These are phyloP conservation scores for Polygonum maritimum DNA, from an alignment of 148 eudicot species.

Conservation along the genomic window DNA sequence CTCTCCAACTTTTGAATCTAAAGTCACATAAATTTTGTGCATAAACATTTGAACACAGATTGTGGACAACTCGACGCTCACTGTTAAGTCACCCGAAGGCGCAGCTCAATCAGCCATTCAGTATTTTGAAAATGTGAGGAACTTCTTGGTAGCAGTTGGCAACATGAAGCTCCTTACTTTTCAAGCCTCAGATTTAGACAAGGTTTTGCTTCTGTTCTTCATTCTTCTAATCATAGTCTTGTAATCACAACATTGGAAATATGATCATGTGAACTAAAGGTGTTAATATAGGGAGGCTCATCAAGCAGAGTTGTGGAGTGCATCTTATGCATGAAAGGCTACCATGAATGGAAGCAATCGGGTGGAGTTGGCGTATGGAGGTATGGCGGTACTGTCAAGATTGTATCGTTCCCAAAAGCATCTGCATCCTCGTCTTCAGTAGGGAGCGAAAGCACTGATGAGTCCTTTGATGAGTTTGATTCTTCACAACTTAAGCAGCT, in stretches of 20 bases:
- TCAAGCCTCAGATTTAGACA: constrained; percentile 86
- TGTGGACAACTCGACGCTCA: constrained; percentile 68
- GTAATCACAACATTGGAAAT: neutral
- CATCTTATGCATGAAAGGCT: constrained; percentile 86
- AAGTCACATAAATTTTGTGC: no score
- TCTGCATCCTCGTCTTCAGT: constrained; percentile 47
- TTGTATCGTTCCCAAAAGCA: constrained; percentile 55
- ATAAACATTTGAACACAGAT: constrained; percentile 37
- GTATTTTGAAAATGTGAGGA: constrained; percentile 80
- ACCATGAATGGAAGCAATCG: constrained; percentile 80
- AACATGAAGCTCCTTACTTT: constrained; percentile 80
- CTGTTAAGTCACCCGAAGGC: constrained; percentile 57
- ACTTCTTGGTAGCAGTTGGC: constrained; percentile 62
- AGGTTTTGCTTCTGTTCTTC: constrained; percentile 26
- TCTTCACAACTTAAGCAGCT: constrained; percentile 61
- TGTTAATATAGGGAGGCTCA: constrained; percentile 67
- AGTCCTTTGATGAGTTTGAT: constrained; percentile 71
- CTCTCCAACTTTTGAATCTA: neutral
- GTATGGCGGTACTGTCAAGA: constrained; percentile 84
- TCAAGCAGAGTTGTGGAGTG: constrained; percentile 91
- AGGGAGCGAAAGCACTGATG: constrained; percentile 75
- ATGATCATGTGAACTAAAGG: constrained; percentile 2
- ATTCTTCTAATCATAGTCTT: neutral
- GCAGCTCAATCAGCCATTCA: constrained; percentile 82
- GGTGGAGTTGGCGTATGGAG: constrained; percentile 93